These are phyloP conservation scores for Rhododendron williamsianum DNA, from an alignment of 148 eudicot genomes.

Conservation along the genomic window DNA sequence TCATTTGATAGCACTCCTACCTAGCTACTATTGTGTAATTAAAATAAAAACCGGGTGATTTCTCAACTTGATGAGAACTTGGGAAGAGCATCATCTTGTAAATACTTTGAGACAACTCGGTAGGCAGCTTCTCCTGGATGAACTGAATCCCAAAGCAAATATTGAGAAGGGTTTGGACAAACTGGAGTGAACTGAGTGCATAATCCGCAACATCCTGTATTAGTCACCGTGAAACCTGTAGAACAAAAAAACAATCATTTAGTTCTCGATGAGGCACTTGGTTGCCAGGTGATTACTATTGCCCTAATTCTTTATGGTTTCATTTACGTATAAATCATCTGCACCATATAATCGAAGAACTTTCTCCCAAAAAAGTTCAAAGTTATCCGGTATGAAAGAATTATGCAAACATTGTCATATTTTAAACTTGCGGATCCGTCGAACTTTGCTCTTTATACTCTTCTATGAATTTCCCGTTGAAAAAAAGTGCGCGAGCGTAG, in stretches of 20 bases:
- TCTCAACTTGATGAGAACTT: background rate
- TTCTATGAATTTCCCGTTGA: background rate
- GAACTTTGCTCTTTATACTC: too few relatives aligned
- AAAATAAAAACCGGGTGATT: background rate
- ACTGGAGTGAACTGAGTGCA: background rate
- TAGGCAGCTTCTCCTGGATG: conserved; percentile 2
- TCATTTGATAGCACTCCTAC: background rate
- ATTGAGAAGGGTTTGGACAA: background rate
- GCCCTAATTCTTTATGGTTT: too few relatives aligned
- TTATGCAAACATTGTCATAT: background rate
- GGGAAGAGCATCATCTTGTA: background rate
- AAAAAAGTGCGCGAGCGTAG: background rate
- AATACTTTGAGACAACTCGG: background rate
- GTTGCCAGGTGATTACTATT: too few relatives aligned
- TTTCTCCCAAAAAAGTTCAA: too few relatives aligned
- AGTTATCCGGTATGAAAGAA: background rate
- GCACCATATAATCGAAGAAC: too few relatives aligned
- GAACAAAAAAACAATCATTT: background rate
- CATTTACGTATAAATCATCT: too few relatives aligned
- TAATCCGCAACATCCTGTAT: background rate
- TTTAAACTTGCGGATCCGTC: too few relatives aligned
- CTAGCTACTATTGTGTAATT: background rate
- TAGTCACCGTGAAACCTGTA: background rate
- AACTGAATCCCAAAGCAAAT: background rate
- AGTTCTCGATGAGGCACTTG: background rate